Conservation (phyloP, 345 rosid genomes). For the Pistacia vera region DNA sequence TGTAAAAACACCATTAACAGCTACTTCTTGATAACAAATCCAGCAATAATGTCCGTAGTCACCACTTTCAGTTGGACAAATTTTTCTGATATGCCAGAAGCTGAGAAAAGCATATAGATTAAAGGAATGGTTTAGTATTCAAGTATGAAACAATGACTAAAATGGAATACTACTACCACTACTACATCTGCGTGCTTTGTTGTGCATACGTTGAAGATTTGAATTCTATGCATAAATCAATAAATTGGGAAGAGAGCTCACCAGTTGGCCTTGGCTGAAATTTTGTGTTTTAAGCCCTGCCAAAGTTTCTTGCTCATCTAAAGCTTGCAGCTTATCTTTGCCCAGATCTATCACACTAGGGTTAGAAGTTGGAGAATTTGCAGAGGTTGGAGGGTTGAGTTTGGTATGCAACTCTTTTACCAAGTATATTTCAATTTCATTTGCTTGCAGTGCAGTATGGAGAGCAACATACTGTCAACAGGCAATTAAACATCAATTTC, state of each 20-base stretch:
- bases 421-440: constrained; percentile 43
- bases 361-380: not conserved
- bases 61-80: constrained; percentile 7
- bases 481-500: constrained; percentile 6
- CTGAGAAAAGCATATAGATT: constrained; percentile 24
- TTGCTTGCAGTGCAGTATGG: constrained; percentile 44
- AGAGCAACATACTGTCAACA: constrained; percentile 47
- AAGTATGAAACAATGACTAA: not conserved
- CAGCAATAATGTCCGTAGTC: constrained; percentile 3
- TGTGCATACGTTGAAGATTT: not conserved
- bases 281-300: constrained; percentile 29
- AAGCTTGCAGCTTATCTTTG: constrained; percentile 38
- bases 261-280: constrained; percentile 40
- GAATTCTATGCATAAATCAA: not conserved
- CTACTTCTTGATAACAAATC: constrained; percentile 6
- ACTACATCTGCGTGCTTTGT: not conserved
- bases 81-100: constrained; percentile 43
- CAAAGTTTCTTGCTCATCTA: constrained; percentile 45
- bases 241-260: constrained; percentile 22
- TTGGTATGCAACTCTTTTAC: constrained; percentile 36
- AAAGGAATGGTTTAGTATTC: not conserved
- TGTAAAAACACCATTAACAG: not conserved
- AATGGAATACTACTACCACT: not conserved
- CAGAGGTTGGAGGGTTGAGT: constrained; percentile 20
- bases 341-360: constrained; percentile 25